Base-by-base conservation (phyloP, 1,139 yeast species). In the Ashbya aceris region DNA sequence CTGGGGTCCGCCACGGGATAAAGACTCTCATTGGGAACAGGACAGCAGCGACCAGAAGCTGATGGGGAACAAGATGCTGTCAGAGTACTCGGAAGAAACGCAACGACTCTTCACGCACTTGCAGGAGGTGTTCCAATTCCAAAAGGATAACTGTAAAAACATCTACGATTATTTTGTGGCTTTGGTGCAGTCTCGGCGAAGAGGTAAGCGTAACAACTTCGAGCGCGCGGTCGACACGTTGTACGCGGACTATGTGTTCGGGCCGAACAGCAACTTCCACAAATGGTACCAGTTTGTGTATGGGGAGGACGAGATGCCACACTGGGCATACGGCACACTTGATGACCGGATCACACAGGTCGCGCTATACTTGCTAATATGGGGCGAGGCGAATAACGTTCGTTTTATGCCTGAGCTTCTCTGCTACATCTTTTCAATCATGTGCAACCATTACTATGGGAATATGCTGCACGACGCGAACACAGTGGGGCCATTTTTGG, bases 361-460 rank as follows among this genome's bases (percentile, higher is more conserved):
- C 10, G 73, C 79, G 0, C 59, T 83, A 7, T 83, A 76, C 51
- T 67, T 83, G 14, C 61, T 81, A 40, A 72, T 81, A 50, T 83
- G 93, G 93, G 87, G 89, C 2, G 93, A 83, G 58, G 83, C 91
- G 0, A 81, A 79, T 53, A 83, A 80, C 49, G 61, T 82, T 8
- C 65, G 93, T 40, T 81, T 79, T 51, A 80, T 82, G 83, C 93
- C 93, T 0, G 93, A 83, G 51, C 80, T 89, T 50, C 56, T 83
- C 14, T 80, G 85, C 45, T 83, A 83, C 50, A 73, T 83, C 27
- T 80, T 76, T 64, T 79, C 81, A 48, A 76, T 86, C 46, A 78
- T 85, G 46, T 72, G 74, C 41, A 89, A 82, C 52, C 71, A 71
- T 49, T 79, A 76, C 54, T 69, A 69, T 47, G 37, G 29, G n/a